phyloP scores from a whole-genome alignment of 1,139 yeast species.

The Hyphopichia burtonii region DNA sequence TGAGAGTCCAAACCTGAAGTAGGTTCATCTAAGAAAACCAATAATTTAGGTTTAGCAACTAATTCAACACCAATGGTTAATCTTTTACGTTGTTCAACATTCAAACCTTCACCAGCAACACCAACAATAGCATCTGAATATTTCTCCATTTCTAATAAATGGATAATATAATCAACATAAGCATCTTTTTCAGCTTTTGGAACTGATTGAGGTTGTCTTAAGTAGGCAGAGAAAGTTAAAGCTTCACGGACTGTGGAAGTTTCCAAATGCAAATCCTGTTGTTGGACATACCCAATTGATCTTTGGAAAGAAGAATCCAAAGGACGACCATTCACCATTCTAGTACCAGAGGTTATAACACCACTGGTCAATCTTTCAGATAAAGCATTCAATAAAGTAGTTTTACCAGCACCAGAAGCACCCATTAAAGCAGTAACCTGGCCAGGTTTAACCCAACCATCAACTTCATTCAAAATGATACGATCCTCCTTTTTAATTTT shows the following conservation, averaged over 20 bases:
- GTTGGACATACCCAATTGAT: slow-evolving; percentile 43
- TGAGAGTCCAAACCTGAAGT: slow-evolving; percentile 45
- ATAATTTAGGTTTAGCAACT: slow-evolving; percentile 38
- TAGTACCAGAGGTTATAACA: slow-evolving; percentile 30
- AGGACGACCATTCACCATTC: slow-evolving; percentile 37
- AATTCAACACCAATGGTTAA: slow-evolving; percentile 41
- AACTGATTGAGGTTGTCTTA: slow-evolving; percentile 32
- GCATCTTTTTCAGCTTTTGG: slow-evolving; percentile 31
- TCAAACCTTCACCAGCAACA: slow-evolving; percentile 40
- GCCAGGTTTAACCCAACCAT: slow-evolving; percentile 34
- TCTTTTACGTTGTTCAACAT: slow-evolving; percentile 38
- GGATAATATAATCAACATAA: slow-evolving; percentile 36
- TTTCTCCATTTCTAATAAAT: slow-evolving; percentile 34
- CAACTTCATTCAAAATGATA: slow-evolving; percentile 23
- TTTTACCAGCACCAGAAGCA: slow-evolving; percentile 37
- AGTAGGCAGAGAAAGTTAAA: slow-evolving; percentile 32
- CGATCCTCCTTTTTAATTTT: slow-evolving; percentile 56
- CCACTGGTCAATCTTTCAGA: slow-evolving; percentile 36
- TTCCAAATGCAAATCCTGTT: slow-evolving; percentile 38
- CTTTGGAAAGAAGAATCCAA: slow-evolving; percentile 38
- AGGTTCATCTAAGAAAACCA: slow-evolving; percentile 38
- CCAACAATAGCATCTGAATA: slow-evolving; percentile 41
- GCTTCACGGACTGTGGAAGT: slow-evolving; percentile 41
- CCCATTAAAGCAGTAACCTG: slow-evolving; percentile 31
- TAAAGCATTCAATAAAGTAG: slow-evolving; percentile 32